These are phyloP conservation scores for Phaeophleospora eucalypticola DNA, from an alignment of 2,329 filamentous ascomycete species.

Conservation along the genomic window DNA sequence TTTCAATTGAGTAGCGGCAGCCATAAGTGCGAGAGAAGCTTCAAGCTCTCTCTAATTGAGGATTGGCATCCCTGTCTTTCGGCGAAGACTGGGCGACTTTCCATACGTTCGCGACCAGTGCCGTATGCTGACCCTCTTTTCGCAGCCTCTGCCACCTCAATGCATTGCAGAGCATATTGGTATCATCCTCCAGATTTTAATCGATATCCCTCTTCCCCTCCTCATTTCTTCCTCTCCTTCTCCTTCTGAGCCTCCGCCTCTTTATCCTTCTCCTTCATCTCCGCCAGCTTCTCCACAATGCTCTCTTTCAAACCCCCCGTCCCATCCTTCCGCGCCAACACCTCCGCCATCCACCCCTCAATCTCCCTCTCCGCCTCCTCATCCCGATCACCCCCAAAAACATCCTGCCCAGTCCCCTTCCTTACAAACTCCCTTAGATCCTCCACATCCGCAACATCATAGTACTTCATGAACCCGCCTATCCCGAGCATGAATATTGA, in stretches of 20 bases:
- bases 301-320: slow-evolving; percentile 27
- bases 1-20: too few relatives aligned
- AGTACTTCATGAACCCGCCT: slow-evolving; percentile 70
- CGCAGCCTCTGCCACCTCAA: too few relatives aligned
- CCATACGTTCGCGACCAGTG: too few relatives aligned
- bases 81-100: too few relatives aligned
- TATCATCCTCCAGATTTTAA: too few relatives aligned
- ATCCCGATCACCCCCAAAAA: slow-evolving; percentile 47
- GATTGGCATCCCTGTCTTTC: too few relatives aligned
- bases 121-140: too few relatives aligned
- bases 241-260: slow-evolving; percentile 1
- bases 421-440: slow-evolving; percentile 57
- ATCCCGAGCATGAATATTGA: slow-evolving; percentile 69
- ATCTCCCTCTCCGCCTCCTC: slow-evolving; percentile 51
- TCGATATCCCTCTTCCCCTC: background rate
- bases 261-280: slow-evolving; percentile 28
- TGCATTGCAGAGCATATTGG: too few relatives aligned
- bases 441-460: slow-evolving; percentile 60
- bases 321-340: slow-evolving; percentile 47
- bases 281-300: slow-evolving; percentile 28
- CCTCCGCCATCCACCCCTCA: slow-evolving; percentile 50
- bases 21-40: too few relatives aligned
- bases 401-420: slow-evolving; percentile 56
- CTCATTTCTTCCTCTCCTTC: background rate
- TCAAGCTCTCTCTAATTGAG: too few relatives aligned